These are phyloP conservation scores for Arachnopeziza araneosa DNA, from an alignment of 2,329 filamentous ascomycete species.

Conservation along the genomic window DNA sequence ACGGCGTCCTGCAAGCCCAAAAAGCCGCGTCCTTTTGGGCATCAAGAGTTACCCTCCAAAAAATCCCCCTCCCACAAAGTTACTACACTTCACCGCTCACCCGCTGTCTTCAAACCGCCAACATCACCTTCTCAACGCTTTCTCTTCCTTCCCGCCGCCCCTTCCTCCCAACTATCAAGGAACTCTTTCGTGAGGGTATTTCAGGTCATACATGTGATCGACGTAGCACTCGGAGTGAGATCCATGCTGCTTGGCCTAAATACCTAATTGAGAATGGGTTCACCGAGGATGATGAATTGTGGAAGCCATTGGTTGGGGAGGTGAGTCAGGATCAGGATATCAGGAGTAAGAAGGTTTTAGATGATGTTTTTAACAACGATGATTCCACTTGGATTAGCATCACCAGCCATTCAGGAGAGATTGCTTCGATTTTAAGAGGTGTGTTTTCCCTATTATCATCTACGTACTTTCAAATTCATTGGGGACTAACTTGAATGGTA, in stretches of 20 bases:
- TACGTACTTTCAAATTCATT: background rate
- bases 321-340: conserved; percentile 41
- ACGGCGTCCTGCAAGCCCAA: conserved; percentile 51
- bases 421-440: conserved; percentile 42
- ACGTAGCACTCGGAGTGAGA: conserved; percentile 48
- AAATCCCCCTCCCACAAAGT: conserved; percentile 54
- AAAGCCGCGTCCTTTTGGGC: conserved; percentile 56
- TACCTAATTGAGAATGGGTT: conserved; percentile 58
- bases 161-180: conserved; percentile 58
- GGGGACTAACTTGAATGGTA: background rate
- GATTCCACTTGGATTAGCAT: conserved; percentile 51
- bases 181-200: conserved; percentile 59
- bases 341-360: conserved; percentile 44
- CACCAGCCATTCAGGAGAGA: conserved; percentile 56
- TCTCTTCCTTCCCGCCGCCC: conserved; percentile 42
- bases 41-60: conserved; percentile 43
- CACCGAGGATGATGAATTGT: conserved; percentile 48
- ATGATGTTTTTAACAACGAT: conserved; percentile 51
- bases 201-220: conserved; percentile 65
- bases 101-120: conserved; percentile 58
- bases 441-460: background rate
- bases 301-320: conserved; percentile 39
- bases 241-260: conserved; percentile 45
- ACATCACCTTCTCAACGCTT: conserved; percentile 53
- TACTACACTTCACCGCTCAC: conserved; percentile 62